Evolutionary conservation across 225 moss, liverwort and hornwort species (phyloP).

Genomic region (Pseudisothecium myosuroides): DNA sequence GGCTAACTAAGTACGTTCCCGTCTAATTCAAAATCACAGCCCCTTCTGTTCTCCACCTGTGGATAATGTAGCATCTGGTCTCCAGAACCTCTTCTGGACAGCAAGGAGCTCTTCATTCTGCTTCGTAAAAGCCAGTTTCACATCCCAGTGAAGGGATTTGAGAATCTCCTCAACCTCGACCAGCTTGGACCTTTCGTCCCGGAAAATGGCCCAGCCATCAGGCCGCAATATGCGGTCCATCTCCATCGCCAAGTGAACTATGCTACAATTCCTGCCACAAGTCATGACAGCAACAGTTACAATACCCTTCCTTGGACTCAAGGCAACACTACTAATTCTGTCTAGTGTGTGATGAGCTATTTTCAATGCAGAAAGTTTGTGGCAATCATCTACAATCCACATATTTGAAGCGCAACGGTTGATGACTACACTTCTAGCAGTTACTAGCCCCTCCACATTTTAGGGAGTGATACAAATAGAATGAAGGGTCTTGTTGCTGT

Average conservation of each 20-base stretch:
- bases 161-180: conserved; percentile 9
- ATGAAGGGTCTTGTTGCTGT: neutral
- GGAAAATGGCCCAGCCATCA: conserved; percentile 68
- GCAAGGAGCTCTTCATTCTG: conserved; percentile 16
- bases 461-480: neutral
- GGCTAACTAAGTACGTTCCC: neutral
- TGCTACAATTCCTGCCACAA: conserved; percentile 28
- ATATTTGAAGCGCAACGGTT: neutral
- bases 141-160: conserved; percentile 16
- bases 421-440: neutral
- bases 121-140: conserved; percentile 13
- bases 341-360: neutral
- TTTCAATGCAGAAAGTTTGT: neutral
- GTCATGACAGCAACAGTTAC: neutral
- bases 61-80: conserved; percentile 1
- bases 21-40: neutral
- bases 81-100: conserved; percentile 20
- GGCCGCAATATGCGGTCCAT: conserved; percentile 78
- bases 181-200: conserved; percentile 32
- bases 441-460: neutral
- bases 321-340: neutral
- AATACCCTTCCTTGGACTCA: neutral
- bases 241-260: conserved; percentile 55
- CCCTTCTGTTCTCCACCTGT: neutral
- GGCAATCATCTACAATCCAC: neutral